Evolutionary conservation across 345 rosid genomes (phyloP).

Genomic region (Moricandia moricandioides): DNA sequence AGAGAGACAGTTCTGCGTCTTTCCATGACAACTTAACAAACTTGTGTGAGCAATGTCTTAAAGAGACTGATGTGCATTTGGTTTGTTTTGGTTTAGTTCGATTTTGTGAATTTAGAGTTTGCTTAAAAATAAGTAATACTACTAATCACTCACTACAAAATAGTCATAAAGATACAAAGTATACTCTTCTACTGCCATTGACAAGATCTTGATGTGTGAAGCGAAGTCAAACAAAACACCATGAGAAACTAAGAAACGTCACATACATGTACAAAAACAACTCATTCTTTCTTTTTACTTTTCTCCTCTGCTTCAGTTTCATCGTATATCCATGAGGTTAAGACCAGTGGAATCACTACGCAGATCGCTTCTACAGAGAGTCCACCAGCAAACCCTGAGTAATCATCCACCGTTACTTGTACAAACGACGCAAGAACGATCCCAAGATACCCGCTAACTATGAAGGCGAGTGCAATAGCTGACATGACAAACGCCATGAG

Average conservation of each 20-base stretch:
- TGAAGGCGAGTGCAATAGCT: slow-evolving; percentile 66
- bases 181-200: too few species aligned
- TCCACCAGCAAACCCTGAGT: slow-evolving; percentile 58
- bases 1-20: neutral
- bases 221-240: too few species aligned
- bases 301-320: neutral
- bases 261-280: neutral
- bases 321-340: slow-evolving; percentile 48
- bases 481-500: slow-evolving; percentile 79
- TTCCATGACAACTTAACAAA: neutral
- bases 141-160: too few species aligned
- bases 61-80: neutral
- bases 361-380: slow-evolving; percentile 63
- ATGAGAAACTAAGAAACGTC: too few species aligned
- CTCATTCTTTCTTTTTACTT: neutral
- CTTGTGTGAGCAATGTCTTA: neutral
- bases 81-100: neutral
- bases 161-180: too few species aligned
- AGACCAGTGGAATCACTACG: slow-evolving; percentile 54
- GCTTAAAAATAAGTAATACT: neutral
- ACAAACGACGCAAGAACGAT: slow-evolving; percentile 65
- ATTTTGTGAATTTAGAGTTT: neutral
- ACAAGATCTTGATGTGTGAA: too few species aligned
- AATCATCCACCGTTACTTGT: slow-evolving; percentile 59
- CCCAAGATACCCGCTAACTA: slow-evolving; percentile 75